phyloP scores from a whole-genome alignment of 768 basidiomycete species.

The Podaxis sp. region DNA sequence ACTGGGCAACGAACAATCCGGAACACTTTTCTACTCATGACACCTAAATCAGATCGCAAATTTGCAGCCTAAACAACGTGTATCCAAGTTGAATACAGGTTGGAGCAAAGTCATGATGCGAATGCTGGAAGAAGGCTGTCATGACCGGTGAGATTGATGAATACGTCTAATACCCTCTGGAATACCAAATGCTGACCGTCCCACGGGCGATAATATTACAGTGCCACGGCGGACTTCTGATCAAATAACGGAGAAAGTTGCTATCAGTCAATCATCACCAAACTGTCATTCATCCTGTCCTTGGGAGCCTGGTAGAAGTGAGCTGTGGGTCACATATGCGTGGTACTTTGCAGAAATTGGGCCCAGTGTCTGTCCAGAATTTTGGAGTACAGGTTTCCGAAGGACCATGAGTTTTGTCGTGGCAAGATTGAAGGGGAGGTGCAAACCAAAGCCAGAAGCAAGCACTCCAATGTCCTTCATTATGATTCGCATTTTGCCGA shows the following conservation, averaged over 20 bases:
- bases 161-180: not conserved
- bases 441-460: not conserved
- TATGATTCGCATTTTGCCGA: not conserved
- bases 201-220: not conserved
- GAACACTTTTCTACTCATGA: constrained; percentile 7
- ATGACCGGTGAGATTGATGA: constrained; percentile 4
- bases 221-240: not conserved
- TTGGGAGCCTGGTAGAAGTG: too few species aligned
- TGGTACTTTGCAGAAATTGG: not conserved
- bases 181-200: not conserved
- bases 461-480: not conserved
- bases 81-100: not conserved
- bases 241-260: not conserved
- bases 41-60: constrained; percentile 6
- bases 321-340: not conserved
- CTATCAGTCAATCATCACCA: constrained; percentile 1
- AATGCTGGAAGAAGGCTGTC: constrained; percentile 7
- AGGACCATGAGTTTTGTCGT: not conserved
- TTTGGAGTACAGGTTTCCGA: not conserved
- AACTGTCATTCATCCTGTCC: not conserved
- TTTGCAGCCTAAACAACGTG: not conserved
- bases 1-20: not conserved
- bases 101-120: constrained; percentile 2
- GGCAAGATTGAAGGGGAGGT: not conserved
- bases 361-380: not conserved